Conservation (phyloP, 73 alveolate genomes). For the Paramecium caudatum region DNA sequence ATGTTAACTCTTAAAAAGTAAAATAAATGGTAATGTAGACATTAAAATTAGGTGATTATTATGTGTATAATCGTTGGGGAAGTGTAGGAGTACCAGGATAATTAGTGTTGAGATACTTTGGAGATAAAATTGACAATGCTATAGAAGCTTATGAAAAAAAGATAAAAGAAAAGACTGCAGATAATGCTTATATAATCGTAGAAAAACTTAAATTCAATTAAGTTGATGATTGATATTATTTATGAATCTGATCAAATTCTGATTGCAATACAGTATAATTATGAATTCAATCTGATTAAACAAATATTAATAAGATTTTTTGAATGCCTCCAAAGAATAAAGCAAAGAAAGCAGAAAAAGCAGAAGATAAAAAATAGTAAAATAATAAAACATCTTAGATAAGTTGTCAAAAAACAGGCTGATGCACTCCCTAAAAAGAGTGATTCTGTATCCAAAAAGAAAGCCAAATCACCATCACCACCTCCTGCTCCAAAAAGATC, state of each 20-base stretch:
- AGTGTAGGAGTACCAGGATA: background rate
- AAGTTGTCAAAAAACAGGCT: background rate
- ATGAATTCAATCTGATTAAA: background rate
- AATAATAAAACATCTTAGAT: too few relatives aligned
- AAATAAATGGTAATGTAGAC: background rate
- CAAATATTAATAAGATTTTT: background rate
- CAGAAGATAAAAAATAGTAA: conserved; percentile 58
- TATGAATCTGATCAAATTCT: too few relatives aligned
- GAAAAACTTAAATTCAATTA: too few relatives aligned
- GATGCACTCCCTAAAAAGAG: background rate
- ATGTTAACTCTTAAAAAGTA: too few relatives aligned
- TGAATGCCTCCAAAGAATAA: background rate
- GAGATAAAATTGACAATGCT: background rate
- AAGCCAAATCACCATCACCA: conserved; percentile 26
- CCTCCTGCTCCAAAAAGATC: conserved; percentile 41
- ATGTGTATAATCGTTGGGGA: background rate
- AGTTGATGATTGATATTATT: too few relatives aligned
- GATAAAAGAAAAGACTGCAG: background rate
- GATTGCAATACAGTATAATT: background rate
- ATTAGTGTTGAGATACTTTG: background rate
- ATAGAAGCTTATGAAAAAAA: too few relatives aligned
- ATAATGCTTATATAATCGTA: too few relatives aligned
- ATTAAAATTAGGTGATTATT: background rate
- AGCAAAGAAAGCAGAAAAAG: conserved; percentile 37
- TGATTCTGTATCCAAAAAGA: background rate